phyloP scores from a whole-genome alignment of 352 stramenopile species.

The Peronospora destructor region DNA sequence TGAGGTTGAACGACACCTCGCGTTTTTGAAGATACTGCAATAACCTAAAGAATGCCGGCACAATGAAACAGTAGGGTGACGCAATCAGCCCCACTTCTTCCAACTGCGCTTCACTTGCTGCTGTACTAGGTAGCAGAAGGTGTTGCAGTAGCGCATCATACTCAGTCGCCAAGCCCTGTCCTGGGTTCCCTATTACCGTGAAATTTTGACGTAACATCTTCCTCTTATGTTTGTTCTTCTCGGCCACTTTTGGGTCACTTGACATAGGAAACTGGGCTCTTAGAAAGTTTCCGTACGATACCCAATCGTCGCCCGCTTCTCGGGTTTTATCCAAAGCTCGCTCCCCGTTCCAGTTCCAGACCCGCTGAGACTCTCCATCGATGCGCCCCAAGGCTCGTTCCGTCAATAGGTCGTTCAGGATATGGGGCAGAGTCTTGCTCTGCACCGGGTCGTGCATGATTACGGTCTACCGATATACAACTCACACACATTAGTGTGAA shows the following conservation, averaged over 20 bases:
- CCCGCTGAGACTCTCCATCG: conserved; percentile 30
- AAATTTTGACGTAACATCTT: conserved; percentile 62
- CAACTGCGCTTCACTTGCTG: conserved; percentile 10
- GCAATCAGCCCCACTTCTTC: conserved; percentile 33
- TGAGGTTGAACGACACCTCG: conserved; percentile 53
- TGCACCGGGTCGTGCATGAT: conserved; percentile 83
- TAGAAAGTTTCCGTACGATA: conserved; percentile 64
- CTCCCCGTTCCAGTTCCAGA: conserved; percentile 47
- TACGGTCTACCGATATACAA: conserved; percentile 38
- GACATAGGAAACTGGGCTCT: conserved; percentile 58
- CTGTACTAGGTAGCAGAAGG: conserved; percentile 34
- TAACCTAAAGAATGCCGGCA: conserved; percentile 60
- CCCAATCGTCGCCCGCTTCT: conserved; percentile 4
- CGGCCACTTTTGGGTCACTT: conserved; percentile 32
- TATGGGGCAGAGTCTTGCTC: conserved; percentile 60
- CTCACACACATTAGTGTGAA: background rate
- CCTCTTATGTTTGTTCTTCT: conserved; percentile 55
- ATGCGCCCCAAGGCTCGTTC: conserved; percentile 44
- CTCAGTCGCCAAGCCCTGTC: conserved; percentile 37
- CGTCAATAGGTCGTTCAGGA: conserved; percentile 72
- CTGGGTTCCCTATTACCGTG: conserved; percentile 40
- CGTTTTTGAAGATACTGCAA: conserved; percentile 44
- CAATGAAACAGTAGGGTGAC: conserved; percentile 50
- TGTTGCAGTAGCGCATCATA: conserved; percentile 41
- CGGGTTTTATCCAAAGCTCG: conserved; percentile 14